These are phyloP conservation scores for Tarenaya hassleriana DNA, from an alignment of 345 rosid species.

Conservation along the genomic window DNA sequence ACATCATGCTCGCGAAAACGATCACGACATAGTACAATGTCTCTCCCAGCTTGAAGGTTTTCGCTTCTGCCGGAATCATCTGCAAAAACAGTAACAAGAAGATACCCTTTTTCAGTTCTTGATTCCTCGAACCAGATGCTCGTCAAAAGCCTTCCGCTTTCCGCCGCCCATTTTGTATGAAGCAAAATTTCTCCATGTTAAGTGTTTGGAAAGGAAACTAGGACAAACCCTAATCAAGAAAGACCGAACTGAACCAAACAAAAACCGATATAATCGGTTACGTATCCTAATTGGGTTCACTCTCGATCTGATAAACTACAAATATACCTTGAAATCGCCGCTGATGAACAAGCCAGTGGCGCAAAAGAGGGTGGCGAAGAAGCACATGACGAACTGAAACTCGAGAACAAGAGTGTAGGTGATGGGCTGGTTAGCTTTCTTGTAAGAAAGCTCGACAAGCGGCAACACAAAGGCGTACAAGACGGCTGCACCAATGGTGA, in stretches of 20 bases:
- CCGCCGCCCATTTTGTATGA: too few relatives aligned
- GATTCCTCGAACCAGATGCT: too few relatives aligned
- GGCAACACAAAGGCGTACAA: slow-evolving; percentile 60
- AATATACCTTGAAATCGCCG: slow-evolving; percentile 51
- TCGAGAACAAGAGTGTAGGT: slow-evolving; percentile 56
- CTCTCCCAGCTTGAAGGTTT: slow-evolving; percentile 41
- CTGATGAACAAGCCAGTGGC: slow-evolving; percentile 46
- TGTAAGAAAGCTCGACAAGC: slow-evolving; percentile 48
- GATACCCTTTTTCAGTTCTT: too few relatives aligned
- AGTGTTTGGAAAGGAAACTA: too few relatives aligned
- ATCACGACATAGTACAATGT: slow-evolving; percentile 32
- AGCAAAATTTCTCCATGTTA: too few relatives aligned
- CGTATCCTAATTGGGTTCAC: too few relatives aligned
- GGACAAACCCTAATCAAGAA: too few relatives aligned
- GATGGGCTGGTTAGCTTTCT: slow-evolving; percentile 42
- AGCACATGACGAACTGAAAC: slow-evolving; percentile 49
- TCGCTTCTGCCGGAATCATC: slow-evolving; percentile 57
- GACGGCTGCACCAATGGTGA: slow-evolving; percentile 47
- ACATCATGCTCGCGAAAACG: slow-evolving; percentile 28
- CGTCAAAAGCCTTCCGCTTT: too few relatives aligned
- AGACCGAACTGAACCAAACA: too few relatives aligned
- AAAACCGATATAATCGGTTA: too few relatives aligned
- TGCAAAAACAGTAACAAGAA: slow-evolving; percentile 3
- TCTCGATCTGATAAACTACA: too few relatives aligned
- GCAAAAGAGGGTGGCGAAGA: slow-evolving; percentile 53